These are phyloP conservation scores for Aleurites moluccanus DNA, from an alignment of 441 rosid genomes.

Conservation along the genomic window DNA sequence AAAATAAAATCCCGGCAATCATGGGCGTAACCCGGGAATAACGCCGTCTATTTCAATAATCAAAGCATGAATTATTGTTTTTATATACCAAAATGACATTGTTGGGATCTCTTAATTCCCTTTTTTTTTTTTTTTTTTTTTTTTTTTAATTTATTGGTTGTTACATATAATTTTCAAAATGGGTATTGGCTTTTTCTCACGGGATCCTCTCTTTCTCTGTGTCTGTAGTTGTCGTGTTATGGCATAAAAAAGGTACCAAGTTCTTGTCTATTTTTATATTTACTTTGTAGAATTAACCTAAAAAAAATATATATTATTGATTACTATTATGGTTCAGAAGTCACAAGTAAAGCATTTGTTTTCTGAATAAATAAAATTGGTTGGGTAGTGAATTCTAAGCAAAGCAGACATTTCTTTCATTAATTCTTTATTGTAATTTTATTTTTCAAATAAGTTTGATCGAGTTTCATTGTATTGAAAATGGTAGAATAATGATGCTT, in stretches of 20 bases:
- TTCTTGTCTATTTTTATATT: neutral
- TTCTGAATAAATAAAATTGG: conserved; percentile 8
- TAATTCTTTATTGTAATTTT: no score
- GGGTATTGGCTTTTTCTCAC: conserved; percentile 1
- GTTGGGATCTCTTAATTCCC: no score
- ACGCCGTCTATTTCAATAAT: no score
- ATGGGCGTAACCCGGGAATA: no score
- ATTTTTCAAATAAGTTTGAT: neutral
- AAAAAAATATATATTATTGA: neutral
- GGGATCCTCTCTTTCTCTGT: neutral
- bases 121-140: no score
- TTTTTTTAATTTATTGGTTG: no score
- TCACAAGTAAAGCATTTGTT: neutral
- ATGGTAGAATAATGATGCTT: conserved; percentile 5
- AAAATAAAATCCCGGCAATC: no score
- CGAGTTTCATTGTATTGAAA: neutral
- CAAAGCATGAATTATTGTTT: no score
- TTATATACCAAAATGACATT: no score
- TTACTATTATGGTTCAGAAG: neutral
- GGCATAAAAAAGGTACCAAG: conserved; percentile 16
- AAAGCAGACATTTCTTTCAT: conserved; percentile 8
- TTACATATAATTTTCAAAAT: neutral
- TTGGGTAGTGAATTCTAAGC: conserved; percentile 25
- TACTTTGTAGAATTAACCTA: neutral
- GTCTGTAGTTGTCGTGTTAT: neutral